These are phyloP conservation scores for Aspergillus sp. DNA, from an alignment of 2,329 filamentous ascomycete genomes.

Conservation along the genomic window DNA sequence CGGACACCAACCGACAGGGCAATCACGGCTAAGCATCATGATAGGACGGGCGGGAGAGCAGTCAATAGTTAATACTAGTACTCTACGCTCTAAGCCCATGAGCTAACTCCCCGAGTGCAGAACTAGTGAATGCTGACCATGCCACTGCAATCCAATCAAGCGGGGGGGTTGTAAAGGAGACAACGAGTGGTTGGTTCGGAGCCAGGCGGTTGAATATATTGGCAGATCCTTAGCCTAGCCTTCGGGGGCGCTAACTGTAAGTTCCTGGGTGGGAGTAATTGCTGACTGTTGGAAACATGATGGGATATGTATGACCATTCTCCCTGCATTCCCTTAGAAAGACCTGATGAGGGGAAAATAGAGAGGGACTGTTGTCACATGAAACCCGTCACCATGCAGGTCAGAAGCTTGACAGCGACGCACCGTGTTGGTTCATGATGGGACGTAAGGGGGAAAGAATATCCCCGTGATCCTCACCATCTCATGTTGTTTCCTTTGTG, in stretches of 20 bases:
- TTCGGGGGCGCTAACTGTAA: background rate
- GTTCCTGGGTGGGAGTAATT: background rate
- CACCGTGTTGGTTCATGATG: background rate
- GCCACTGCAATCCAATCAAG: background rate
- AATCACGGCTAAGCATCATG: background rate
- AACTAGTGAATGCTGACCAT: background rate
- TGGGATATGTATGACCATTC: background rate
- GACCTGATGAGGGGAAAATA: background rate
- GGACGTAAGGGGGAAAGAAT: background rate
- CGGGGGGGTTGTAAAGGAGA: background rate
- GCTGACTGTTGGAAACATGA: background rate
- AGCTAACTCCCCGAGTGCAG: background rate
- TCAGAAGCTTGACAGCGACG: background rate
- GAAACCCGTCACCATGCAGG: background rate
- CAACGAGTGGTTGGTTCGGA: background rate
- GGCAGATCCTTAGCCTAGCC: background rate
- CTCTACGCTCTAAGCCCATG: background rate
- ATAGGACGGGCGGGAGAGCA: background rate
- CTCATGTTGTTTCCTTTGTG: background rate
- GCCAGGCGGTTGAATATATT: background rate
- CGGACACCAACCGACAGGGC: background rate
- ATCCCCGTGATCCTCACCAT: background rate
- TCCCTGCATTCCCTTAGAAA: no score
- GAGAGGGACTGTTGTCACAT: background rate
- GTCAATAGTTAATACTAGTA: background rate